A percentile compares a stretch with the other conserved stretches of the same genome.
These are phyloP conservation scores for Corrigiola litoralis DNA, from an alignment of 179 eudicot species.

Conservation along the genomic window DNA sequence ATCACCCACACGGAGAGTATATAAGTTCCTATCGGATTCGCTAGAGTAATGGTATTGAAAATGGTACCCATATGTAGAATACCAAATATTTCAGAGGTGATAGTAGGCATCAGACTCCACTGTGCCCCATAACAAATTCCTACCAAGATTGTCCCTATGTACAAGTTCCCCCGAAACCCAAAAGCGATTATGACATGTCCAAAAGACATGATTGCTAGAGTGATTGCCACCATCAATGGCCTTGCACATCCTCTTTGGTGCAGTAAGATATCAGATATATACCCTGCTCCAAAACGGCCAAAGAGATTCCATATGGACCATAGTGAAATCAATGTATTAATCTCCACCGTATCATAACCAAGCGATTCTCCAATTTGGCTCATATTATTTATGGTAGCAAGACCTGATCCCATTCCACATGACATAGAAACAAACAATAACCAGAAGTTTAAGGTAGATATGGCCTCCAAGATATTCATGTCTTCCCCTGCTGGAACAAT, in stretches of 20 bases:
- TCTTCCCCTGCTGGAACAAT: constrained; percentile 17
- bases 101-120: constrained; percentile 90
- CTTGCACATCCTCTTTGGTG: constrained; percentile 56
- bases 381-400: constrained; percentile 79
- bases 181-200: constrained; percentile 62
- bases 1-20: constrained; percentile 61
- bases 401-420: constrained; percentile 78
- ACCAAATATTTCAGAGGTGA: constrained; percentile 71
- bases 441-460: constrained; percentile 64
- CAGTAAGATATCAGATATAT: constrained; percentile 55
- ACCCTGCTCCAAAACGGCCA: constrained; percentile 83
- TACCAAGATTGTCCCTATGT: constrained; percentile 57
- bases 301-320: constrained; percentile 92
- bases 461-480: constrained; percentile 50
- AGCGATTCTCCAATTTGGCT: constrained; percentile 81
- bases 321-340: constrained; percentile 53
- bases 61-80: constrained; percentile 76
- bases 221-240: constrained; percentile 54
- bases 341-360: constrained; percentile 36
- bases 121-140: constrained; percentile 85
- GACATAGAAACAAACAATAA: constrained; percentile 53
- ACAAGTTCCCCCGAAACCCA: constrained; percentile 61
- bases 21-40: constrained; percentile 71
- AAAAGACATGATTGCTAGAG: constrained; percentile 54
- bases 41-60: constrained; percentile 66